Conservation (phyloP, 768 basidiomycete genomes). For the Baorangia bicolor region DNA sequence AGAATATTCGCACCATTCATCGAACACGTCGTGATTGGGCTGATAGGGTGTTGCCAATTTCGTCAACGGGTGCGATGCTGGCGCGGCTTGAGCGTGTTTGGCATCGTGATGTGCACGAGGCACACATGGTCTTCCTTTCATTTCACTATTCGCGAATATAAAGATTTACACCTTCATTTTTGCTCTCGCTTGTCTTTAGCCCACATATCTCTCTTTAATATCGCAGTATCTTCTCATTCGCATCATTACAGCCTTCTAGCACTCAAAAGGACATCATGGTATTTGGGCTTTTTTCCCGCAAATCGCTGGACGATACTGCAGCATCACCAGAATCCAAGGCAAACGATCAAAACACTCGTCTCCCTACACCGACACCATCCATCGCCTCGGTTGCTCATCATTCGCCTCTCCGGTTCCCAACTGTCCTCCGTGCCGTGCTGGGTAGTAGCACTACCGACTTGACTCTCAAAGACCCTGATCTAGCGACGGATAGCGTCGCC, state of each 20-base stretch:
- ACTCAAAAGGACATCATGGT: constrained; percentile 30
- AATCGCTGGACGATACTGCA: constrained; percentile 16
- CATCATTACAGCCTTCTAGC: background rate
- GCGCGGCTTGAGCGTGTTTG: constrained; percentile 17
- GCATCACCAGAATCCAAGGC: constrained; percentile 7
- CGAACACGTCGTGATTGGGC: constrained; percentile 8
- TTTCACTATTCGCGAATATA: constrained; percentile 8
- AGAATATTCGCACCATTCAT: no score
- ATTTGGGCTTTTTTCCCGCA: constrained; percentile 43
- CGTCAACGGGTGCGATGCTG: background rate
- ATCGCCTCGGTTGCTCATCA: constrained; percentile 32
- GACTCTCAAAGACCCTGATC: constrained; percentile 19
- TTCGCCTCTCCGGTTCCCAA: constrained; percentile 24
- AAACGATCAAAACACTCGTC: constrained; percentile 29
- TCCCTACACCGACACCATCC: constrained; percentile 57
- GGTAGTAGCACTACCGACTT: constrained; percentile 23
- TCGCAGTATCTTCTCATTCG: constrained; percentile 2
- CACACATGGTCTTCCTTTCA: constrained; percentile 6
- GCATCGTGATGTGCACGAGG: constrained; percentile 23
- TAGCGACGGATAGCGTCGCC: constrained; percentile 1
- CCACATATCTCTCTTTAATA: constrained; percentile 8
- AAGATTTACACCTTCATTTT: constrained; percentile 5
- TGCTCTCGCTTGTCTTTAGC: background rate
- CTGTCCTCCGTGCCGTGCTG: constrained; percentile 12
- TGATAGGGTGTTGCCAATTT: constrained; percentile 1